Base-by-base conservation (phyloP, 768 basidiomycete species). In the Mrakia blollopis region DNA sequence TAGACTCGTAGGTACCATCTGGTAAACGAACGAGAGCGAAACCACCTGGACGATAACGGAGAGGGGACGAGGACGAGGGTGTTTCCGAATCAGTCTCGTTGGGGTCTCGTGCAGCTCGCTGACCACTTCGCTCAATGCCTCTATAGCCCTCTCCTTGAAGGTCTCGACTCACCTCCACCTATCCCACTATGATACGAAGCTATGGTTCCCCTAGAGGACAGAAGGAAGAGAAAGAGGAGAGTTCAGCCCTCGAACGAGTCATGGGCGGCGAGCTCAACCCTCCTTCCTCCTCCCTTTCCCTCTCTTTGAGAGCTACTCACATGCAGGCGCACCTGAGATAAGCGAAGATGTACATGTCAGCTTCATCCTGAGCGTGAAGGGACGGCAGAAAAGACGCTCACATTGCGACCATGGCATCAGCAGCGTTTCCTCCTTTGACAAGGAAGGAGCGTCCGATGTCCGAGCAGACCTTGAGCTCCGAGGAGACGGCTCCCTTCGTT, bases 11-110 rank as follows among this genome's bases (percentile, higher is more conserved):
- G 25, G 21, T 41, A 16, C 77, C 77, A 4, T 74, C 57, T 1
- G 73, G 65, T 28, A 73, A 74, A 25, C 77, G 67, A 23, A 78
- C 69, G n/a, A 78, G 68, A 37, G 77, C 77, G 73, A 78, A 78
- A 16, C 77, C 77, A 70, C 73, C 73, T 61, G 54, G n/a, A 47
- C 61, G 39, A 60, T 18, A 60, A 30, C 23, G 25, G 37, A 30
- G 32, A 68, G 21, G 23, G 25, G 57, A n/a, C 9, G 32, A 41
- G 25, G 39, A 47, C 25, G 71, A 16, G 35, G 11, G 25, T n/a
- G 37, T 52, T 11, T 72, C n/a, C 60, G 47, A n/a, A 28, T 35
- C 74, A 54, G 14, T 14, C 25, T 75, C 35, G 21, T 52, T 41
- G 14, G 16, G 25, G 23, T 37, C 68, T 18, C 44, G 68, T 69